Base-by-base conservation (phyloP, 2,329 filamentous ascomycete species). In the Colletotrichum sp. region DNA sequence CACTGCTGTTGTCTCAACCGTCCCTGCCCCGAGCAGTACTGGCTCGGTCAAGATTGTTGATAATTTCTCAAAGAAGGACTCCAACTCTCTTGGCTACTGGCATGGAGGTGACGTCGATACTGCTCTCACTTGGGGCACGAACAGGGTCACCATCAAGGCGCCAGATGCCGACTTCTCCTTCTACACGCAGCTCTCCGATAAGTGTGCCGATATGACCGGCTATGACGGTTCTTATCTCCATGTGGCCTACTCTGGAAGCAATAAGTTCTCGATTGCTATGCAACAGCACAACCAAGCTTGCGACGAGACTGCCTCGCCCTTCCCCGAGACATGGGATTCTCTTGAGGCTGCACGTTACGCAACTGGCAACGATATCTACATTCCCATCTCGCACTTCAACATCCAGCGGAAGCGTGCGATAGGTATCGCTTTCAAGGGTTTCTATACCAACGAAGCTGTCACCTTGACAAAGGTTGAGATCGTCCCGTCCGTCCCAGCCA, bases 311-410 rank as follows among this genome's bases (percentile, higher is more conserved):
- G 85, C 90, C 28, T 87, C 87, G 14, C 92, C 93, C 0, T 94
- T 88, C 79, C 92, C 92, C 0, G 91, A 91, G 81, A 93, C 92
- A 1, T 93, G 92, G 88, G 92, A 94, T 80, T 92, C 91, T 1
- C 85, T 94, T n/a, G 92, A 94, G 81, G 92, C 92, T 3, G 85
- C 87, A 5, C 88, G 92, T 61, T 94, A 94, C 80, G 80, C 82
- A 16, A 82, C 82, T 28, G 81, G 87, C 1, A 86, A 85, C 71
- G 88, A 93, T 79, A 91, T 94, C 73, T 94, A 93, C 83, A 89
- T 94, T 63, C 93, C 93, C 2, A 85, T 94, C 36, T 88, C 85
- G 59, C 93, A 94, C 83, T 94, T 94, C 85, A 87, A 89, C 78
- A 88, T 94, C 78, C 85, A 93, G 79, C 86, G 90, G 5, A 86